phyloP scores from a whole-genome alignment of 1,284 basidiomycete species.

The Violaceomyces palustris region DNA sequence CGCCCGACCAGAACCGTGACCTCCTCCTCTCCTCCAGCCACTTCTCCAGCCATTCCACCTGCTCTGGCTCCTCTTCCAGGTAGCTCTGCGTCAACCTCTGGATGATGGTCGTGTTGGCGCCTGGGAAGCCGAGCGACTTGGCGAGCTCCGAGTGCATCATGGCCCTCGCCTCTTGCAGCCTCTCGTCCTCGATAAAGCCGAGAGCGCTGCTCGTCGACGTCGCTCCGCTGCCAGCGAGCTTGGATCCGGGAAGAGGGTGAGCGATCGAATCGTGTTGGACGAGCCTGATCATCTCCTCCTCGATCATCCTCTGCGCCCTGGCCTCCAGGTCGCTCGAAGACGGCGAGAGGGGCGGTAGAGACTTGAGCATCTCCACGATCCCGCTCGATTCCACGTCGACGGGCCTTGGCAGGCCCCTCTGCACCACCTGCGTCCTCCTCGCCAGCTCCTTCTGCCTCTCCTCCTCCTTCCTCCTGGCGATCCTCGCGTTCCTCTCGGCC shows the following conservation, averaged over 20 bases:
- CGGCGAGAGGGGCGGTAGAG: slow-evolving; percentile 46
- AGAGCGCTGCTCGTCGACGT: slow-evolving; percentile 73
- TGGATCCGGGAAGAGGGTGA: slow-evolving; percentile 78
- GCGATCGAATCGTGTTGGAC: slow-evolving; percentile 82
- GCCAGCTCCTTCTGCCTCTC: slow-evolving; percentile 70
- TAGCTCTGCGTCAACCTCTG: slow-evolving; percentile 52
- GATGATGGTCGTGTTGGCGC: slow-evolving; percentile 72
- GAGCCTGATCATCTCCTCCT: slow-evolving; percentile 72
- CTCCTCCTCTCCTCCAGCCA: no score
- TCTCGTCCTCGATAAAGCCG: slow-evolving; percentile 70
- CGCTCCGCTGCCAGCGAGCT: slow-evolving; percentile 68
- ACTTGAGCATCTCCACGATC: slow-evolving; percentile 58
- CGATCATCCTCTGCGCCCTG: slow-evolving; percentile 65
- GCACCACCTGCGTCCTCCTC: slow-evolving; percentile 74
- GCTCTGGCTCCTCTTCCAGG: slow-evolving; percentile 57
- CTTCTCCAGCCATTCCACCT: slow-evolving; percentile 66
- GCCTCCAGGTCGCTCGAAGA: slow-evolving; percentile 41
- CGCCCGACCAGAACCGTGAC: no score
- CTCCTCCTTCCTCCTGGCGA: slow-evolving; percentile 63
- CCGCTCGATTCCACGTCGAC: slow-evolving; percentile 69
- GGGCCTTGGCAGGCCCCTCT: slow-evolving; percentile 78
- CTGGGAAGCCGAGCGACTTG: slow-evolving; percentile 71
- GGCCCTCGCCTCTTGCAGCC: slow-evolving; percentile 67
- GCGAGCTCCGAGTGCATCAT: slow-evolving; percentile 78
- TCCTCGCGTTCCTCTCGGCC: slow-evolving; percentile 78